Evolutionary conservation across 306 rosid genomes (phyloP), one percentile per base, ranked within the genome.

Genomic region (Luffa aegyptiaca): DNA sequence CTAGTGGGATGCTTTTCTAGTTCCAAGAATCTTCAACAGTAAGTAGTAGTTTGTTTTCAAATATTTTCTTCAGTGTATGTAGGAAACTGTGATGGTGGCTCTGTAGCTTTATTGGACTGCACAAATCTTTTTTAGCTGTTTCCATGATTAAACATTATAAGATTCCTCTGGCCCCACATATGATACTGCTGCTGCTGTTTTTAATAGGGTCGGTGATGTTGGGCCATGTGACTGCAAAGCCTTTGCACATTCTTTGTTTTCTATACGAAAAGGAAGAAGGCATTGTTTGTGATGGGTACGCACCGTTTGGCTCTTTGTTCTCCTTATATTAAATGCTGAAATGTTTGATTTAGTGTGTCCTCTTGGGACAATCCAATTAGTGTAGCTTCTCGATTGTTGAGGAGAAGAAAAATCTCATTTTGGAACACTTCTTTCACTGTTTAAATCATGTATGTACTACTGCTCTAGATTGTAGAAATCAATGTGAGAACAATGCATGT

Each of bases 151-250:
- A 33, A 64, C 71, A 39, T 18, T 49, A 74, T 44, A 74, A 51
- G 78, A 74, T 74, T 74, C 45, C 33, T 8, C 2, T 8, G 62
- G 78, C 4, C 78, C 78, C 63, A 74, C 46, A 8, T 33, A 74
- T 74, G 62, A 52, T 74, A 14, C 56, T 49, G 1, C 57, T 71
- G 76, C 12, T 49, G 26, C 57, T 49, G 45, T 51, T 74, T 74
- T 74, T 74, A 74, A 13, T 49, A 31, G 26, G 78, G 78, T 74
- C 62, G 78, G 78, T 74, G 78, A 74, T 74, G 78, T 74, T 74
- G 78, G 78, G 78, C 78, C 78, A 74, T 74, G 78, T 74, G 78
- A 74, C 59, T 48, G 77, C 58, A 11, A 45, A 71, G 57, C 76
- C 75, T 71, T 46, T 20, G 39, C 59, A 72, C 77, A 72, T 72